Evolutionary conservation across 495 filamentous ascomycete species (phyloP), one percentile per base, ranked within the genome.

Genomic region (Hypoxylon crocopeplum): DNA sequence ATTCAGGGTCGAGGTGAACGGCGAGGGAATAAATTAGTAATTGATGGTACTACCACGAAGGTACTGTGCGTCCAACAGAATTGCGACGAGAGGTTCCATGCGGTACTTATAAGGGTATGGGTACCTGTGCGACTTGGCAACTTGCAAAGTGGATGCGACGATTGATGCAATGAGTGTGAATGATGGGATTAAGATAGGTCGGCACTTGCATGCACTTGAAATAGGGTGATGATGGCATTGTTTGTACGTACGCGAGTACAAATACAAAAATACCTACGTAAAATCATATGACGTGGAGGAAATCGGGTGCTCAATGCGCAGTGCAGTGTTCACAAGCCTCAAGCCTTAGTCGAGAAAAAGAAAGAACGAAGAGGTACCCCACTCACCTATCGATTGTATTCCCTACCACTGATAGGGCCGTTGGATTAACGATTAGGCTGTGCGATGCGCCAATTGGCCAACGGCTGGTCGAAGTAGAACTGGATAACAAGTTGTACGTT

Each of bases 221-320:
- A 59, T 64, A 59, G 61, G 61, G 49, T 64, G 61, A 64, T 64
- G 61, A 64, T 64, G 61, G 61, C 61, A 64, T 64, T 64, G 55
- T 59, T 48, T 59, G n/a, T n/a, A n/a, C 47, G 46, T 37, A 13
- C 20, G 30, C 13, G 47, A 34, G 11, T 7, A 34, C 37, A 16
- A 45, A 37, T 59, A 58, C 60, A 49, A 44, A 45, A 58, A 53
- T 49, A 54, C 54, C 48, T 59, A 36, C 49, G n/a, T n/a, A n/a
- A n/a, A 58, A 42, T 64, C 60, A 59, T 53, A 64, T 64, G 60
- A 64, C 60, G 49, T 30, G 54, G 48, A 50, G 54, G 54, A 48
- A 58, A n/a, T n/a, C 60, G 60, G 37, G 44, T 64, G 54, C 49
- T 53, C 15, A 38, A 50, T 20, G 2, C 33, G 5, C 13, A 29